Evolutionary conservation across 192 early-diverging fungal genomes (phyloP).

Genomic region (Coemansia sp.): DNA sequence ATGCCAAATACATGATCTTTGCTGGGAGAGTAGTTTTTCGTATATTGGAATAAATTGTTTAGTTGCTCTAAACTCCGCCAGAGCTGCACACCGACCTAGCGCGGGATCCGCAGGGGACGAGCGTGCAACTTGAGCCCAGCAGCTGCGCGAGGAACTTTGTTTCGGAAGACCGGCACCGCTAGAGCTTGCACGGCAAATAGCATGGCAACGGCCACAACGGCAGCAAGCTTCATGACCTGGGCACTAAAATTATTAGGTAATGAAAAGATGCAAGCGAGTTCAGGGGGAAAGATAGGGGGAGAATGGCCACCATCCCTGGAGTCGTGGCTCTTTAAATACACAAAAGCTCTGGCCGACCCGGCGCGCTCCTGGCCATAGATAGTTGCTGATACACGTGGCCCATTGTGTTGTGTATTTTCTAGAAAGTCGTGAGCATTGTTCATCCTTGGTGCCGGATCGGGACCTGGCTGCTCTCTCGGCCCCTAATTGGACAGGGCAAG

Average conservation of each 20-base stretch:
- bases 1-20: not conserved
- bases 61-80: not conserved
- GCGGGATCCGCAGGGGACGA: not conserved
- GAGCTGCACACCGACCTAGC: not conserved
- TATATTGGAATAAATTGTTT: not conserved
- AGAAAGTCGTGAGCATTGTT: too few species aligned
- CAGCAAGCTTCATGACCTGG: not conserved
- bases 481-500: not conserved
- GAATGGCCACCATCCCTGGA: not conserved
- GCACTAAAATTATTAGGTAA: not conserved
- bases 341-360: not conserved
- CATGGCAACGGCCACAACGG: not conserved
- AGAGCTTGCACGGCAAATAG: not conserved
- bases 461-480: not conserved
- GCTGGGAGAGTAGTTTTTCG: not conserved
- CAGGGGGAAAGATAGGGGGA: not conserved
- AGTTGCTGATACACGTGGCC: not conserved
- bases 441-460: too few species aligned
- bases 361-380: not conserved
- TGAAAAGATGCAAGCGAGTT: not conserved
- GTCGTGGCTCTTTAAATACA: slow-evolving; percentile 2
- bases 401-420: too few species aligned
- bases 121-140: not conserved
- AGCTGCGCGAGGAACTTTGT: not conserved
- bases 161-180: not conserved